These are phyloP conservation scores for Malus hybrid DNA, from an alignment of 331 rosid species.

Conservation along the genomic window DNA sequence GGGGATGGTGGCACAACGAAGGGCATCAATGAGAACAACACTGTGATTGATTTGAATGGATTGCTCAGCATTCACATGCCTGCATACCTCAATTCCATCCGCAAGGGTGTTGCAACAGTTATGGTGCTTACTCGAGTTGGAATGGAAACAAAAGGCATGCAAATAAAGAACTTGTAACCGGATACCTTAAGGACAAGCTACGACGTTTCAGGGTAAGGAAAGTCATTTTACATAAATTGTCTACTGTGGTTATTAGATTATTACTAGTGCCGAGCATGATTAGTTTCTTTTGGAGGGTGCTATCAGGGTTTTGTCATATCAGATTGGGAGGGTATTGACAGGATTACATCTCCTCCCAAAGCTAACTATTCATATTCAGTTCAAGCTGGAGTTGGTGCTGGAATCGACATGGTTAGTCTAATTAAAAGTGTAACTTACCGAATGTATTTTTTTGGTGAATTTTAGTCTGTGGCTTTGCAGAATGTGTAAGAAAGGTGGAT, in stretches of 20 bases:
- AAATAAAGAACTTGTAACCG: conserved; percentile 45
- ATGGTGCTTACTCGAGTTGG: conserved; percentile 72
- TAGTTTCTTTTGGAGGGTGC: background rate
- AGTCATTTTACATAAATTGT: background rate
- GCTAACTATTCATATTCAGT: too few relatives aligned
- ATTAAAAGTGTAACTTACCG: too few relatives aligned
- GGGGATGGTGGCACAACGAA: conserved; percentile 72
- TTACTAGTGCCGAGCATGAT: background rate
- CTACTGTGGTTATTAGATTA: background rate
- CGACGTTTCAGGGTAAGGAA: conserved; percentile 47
- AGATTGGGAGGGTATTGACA: too few relatives aligned
- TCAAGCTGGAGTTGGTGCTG: too few relatives aligned
- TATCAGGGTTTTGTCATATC: conserved; percentile 43
- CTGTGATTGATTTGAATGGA: conserved; percentile 31
- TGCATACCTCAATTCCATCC: conserved; percentile 42
- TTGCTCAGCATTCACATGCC: conserved; percentile 63
- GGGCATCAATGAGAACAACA: conserved; percentile 67
- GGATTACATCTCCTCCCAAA: too few relatives aligned
- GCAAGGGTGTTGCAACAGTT: conserved; percentile 61
- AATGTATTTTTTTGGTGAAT: background rate
- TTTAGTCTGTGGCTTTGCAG: conserved; percentile 10
- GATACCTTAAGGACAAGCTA: conserved; percentile 53
- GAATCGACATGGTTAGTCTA: too few relatives aligned
- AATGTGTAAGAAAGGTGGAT: conserved; percentile 8
- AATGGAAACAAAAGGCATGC: conserved; percentile 68